A percentile compares a stretch with the other conserved stretches of the same genome.
Evolutionary conservation across 2,329 filamentous ascomycete species (phyloP).

Genomic region (Alternaria dauci): DNA sequence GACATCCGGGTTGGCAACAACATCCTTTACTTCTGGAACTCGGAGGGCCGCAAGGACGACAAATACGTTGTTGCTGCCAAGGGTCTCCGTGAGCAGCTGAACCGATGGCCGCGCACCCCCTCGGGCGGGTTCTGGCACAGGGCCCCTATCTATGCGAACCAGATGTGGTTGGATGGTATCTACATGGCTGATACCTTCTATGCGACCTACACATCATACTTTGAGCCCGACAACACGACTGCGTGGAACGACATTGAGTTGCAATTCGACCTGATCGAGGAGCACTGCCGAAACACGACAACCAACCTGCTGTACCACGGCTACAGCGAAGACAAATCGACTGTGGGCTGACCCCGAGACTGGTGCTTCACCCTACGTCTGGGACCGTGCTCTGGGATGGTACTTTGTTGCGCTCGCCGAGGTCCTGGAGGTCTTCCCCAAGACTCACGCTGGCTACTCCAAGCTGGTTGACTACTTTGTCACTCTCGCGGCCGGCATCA

Average conservation of each 20-base stretch:
- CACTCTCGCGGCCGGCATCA: constrained; percentile 55
- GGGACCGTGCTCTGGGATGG: constrained; percentile 51
- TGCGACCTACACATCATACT: constrained; percentile 50
- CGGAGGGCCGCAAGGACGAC: constrained; percentile 50
- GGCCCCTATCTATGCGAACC: constrained; percentile 57
- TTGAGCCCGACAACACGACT: constrained; percentile 49
- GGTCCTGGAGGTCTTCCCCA: constrained; percentile 58
- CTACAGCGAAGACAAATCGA: constrained; percentile 46
- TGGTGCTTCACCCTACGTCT: constrained; percentile 49
- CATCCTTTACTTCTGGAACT: constrained; percentile 60
- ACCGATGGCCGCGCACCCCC: constrained; percentile 60
- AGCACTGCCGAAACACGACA: constrained; percentile 46
- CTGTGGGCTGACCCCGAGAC: constrained; percentile 49
- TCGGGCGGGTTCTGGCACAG: constrained; percentile 66
- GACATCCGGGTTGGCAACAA: constrained; percentile 64
- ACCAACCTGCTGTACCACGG: constrained; percentile 47
- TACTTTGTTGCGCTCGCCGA: constrained; percentile 57
- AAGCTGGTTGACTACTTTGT: constrained; percentile 53
- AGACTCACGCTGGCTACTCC: constrained; percentile 47
- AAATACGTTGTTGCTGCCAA: constrained; percentile 62
- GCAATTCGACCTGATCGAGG: constrained; percentile 49
- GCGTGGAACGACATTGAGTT: constrained; percentile 56
- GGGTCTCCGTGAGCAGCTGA: constrained; percentile 57
- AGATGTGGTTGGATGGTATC: constrained; percentile 67
- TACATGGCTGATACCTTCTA: constrained; percentile 54